Base-by-base conservation (phyloP, 495 filamentous ascomycete species). In the Hypoxylon fragiforme region DNA sequence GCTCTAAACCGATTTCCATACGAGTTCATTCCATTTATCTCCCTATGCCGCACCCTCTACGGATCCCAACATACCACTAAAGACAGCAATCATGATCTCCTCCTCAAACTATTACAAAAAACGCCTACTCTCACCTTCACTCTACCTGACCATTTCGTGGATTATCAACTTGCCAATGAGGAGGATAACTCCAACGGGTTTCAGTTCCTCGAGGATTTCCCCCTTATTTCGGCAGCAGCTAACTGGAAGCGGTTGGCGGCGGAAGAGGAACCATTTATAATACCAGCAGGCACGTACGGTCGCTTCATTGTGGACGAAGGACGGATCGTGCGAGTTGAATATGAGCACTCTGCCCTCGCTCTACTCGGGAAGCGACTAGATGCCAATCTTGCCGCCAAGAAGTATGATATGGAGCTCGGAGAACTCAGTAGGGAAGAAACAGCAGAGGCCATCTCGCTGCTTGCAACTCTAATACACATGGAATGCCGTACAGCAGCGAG, bases 1-100 rank as follows among this genome's bases (percentile, higher is more conserved):
- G 82, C 94, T 1, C 78, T 82, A 15, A 79, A 78, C 44, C 84
- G 92, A 36, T 97, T 90, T 69, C 94, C 94, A 1, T 90, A 88
- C 68, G 94, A 98, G 70, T 83, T 85, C 16, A 64, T 83, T n/a
- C 90, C 94, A 3, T 89, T 97, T 54, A 57, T 96, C 44, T 67
- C 69, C 6, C 49, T 77, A 12, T 77, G 70, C 52, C 70, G 72
- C 28, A 63, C 60, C 18, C 54, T 78, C 28, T 70, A 66, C 5
- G 71, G 38, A 20, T 58, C 62, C 11, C 48, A 62, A 7, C 66
- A 70, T 28, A 57, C 69, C 3, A 55, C 74, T 12, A 77, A 82
- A 34, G 71, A 78, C 19, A 76, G 79, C 6, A 77, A 78, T 35
- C 53, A 84, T 42, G 68, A 78, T 28, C 49, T 71, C 1, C 74